Percentiles rank a stretch among this genome's conserved stretches.
Conservation (phyloP, 208 protist species). For the Acanthamoeba lenticulata region DNA sequence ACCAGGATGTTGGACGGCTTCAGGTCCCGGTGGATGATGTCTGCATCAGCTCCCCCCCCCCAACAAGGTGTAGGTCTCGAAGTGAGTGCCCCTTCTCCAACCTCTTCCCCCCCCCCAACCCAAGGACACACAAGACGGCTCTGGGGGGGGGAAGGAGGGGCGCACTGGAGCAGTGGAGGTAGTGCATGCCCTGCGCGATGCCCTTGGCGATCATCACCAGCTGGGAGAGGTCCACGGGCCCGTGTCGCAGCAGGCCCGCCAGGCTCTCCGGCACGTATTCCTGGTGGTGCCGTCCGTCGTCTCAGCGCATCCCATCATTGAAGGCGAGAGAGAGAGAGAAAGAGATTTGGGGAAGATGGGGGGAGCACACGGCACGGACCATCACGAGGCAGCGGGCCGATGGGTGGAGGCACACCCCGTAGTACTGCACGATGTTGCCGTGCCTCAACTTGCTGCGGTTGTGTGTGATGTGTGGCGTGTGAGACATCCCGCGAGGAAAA, state of each 20-base stretch:
- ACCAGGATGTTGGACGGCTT: conserved; percentile 48
- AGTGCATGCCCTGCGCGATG: conserved; percentile 20
- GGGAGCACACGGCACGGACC: neutral
- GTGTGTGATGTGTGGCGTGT: neutral
- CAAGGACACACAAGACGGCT: neutral
- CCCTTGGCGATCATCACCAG: conserved; percentile 43
- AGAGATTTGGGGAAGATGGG: neutral
- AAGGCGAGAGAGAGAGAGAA: neutral
- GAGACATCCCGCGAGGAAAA: neutral
- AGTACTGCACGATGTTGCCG: conserved; percentile 34
- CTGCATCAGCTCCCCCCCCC: neutral
- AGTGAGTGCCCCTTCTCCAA: too few species aligned
- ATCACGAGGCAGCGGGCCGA: neutral
- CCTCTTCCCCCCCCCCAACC: too few species aligned
- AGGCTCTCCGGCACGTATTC: conserved; percentile 17
- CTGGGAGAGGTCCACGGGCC: neutral
- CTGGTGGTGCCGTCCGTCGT: too few species aligned
- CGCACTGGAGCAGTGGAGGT: conserved; percentile 35
- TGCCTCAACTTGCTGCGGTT: neutral
- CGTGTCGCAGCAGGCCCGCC: neutral
- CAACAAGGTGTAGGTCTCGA: too few species aligned
- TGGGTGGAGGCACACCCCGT: conserved; percentile 23
- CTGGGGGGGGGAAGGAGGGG: too few species aligned
- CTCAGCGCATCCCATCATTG: too few species aligned
- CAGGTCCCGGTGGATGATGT: conserved; percentile 9